These are phyloP conservation scores for Penicillium sumatraense DNA, from an alignment of 2,329 filamentous ascomycete species.

Conservation along the genomic window DNA sequence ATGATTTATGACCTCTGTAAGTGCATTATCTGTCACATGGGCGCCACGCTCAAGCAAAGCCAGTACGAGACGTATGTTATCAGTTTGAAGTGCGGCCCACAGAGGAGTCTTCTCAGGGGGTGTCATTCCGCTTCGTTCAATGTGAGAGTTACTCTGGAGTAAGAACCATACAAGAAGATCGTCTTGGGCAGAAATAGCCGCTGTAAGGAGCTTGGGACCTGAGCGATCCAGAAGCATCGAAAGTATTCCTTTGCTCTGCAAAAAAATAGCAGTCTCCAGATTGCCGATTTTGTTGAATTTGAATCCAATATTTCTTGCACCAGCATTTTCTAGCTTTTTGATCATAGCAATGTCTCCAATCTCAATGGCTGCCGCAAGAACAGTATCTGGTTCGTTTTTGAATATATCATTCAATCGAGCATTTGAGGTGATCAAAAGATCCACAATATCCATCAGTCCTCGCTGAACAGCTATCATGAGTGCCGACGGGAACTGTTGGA, in stretches of 20 bases:
- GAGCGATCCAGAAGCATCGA: neutral
- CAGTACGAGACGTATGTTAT: neutral
- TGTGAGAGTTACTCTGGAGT: neutral
- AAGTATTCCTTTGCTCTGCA: constrained; percentile 4
- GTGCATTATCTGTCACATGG: constrained; percentile 9
- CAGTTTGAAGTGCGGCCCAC: neutral
- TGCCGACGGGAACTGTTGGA: neutral
- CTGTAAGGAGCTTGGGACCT: constrained; percentile 5
- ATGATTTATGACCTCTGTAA: constrained; percentile 3
- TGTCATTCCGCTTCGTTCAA: neutral
- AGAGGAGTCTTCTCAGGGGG: neutral
- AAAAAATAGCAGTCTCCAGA: constrained; percentile 2
- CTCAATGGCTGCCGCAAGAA: constrained; percentile 17
- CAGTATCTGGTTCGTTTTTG: neutral
- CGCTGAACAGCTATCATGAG: constrained; percentile 5
- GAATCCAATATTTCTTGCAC: neutral
- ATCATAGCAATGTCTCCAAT: constrained; percentile 4
- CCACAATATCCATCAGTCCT: constrained; percentile 1
- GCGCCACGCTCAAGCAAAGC: constrained; percentile 10
- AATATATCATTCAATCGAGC: constrained; percentile 18
- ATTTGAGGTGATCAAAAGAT: constrained; percentile 13
- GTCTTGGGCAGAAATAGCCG: constrained; percentile 4
- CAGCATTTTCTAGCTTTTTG: neutral
- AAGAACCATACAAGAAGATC: constrained; percentile 2
- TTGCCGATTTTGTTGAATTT: neutral